Base-by-base conservation (phyloP, 352 stramenopile genomes). In the Globisporangium ultimum region DNA sequence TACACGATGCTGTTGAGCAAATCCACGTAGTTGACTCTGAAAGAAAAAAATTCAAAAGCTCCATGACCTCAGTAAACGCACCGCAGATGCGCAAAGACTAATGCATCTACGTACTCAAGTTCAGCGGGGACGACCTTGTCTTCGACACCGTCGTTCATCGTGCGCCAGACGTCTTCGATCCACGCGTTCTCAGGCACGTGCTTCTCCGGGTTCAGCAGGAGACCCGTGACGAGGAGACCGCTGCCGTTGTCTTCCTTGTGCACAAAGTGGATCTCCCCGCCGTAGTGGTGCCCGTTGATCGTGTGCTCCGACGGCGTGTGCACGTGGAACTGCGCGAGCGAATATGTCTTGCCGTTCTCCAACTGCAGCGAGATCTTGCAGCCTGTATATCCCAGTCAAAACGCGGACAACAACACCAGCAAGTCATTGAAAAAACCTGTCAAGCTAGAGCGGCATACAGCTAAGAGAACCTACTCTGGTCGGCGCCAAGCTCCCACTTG, bases 21-120 rank as follows among this genome's bases (percentile, higher is more conserved):
- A 34, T 89, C 70, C 1, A 82, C 76, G 58, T 89, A 89, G 65
- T 80, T 80, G 62, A 82, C 34, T 1, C 74, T 87, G 2, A 45
- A 2, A 10, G 0, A 10, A n/a, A 38, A 52, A 38, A 22, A 53
- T n/a, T 15, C 5, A 34, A 28, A 40, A 17, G 21, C 12, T 6
- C 24, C 28, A 1, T 46, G 34, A 52, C 20, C 22, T 21, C 7
- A 46, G 5, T 2, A 43, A 48, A 32, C 24, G 24, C 24, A 32
- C 24, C 24, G 2, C 2, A 32, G 5, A 5, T 5, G 24, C 24
- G 5, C 24, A 32, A 2, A 32, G 5, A 32, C 5, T 5, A 5
- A 32, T 55, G 14, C 24, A 41, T 7, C 8, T 36, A 71, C 63
- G 9, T 74, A 76, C 68, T 68, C 41, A 14, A 87, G 48, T 45